These are phyloP conservation scores for Pyrenochaeta sp. DNA, from an alignment of 2,329 filamentous ascomycete species.

Conservation along the genomic window DNA sequence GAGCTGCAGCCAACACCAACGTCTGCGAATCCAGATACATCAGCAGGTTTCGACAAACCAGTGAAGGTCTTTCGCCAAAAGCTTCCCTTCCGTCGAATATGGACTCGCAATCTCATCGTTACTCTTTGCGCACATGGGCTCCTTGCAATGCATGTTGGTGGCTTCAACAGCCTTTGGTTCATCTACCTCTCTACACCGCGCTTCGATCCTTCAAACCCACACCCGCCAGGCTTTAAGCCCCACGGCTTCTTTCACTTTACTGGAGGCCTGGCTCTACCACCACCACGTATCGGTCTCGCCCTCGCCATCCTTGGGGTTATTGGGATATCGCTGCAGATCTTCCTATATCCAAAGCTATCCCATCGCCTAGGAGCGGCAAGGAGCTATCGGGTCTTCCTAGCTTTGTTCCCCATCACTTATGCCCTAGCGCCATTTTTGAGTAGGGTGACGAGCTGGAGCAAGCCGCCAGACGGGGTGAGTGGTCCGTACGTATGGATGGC, in stretches of 20 bases:
- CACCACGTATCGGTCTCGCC: constrained; percentile 57
- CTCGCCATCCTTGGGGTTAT: constrained; percentile 59
- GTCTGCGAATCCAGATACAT: constrained; percentile 16
- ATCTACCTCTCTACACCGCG: constrained; percentile 59
- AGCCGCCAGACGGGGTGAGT: constrained; percentile 51
- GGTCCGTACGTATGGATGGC: constrained; percentile 54
- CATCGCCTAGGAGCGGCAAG: constrained; percentile 52
- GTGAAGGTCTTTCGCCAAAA: constrained; percentile 33
- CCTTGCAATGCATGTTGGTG: constrained; percentile 58
- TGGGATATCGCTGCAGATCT: constrained; percentile 57
- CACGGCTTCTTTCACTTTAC: constrained; percentile 57
- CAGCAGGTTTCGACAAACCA: constrained; percentile 17
- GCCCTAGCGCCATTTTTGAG: constrained; percentile 55
- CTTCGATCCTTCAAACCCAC: constrained; percentile 46
- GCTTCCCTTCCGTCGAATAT: constrained; percentile 57
- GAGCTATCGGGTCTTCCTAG: constrained; percentile 53
- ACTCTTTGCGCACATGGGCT: constrained; percentile 56
- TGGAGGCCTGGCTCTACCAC: constrained; percentile 58
- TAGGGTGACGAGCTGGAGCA: constrained; percentile 49
- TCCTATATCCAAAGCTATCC: constrained; percentile 55
- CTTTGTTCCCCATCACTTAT: constrained; percentile 58
- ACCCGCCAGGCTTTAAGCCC: constrained; percentile 45
- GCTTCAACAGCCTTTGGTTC: constrained; percentile 60
- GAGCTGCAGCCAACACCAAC: constrained; percentile 44
- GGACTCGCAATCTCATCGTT: constrained; percentile 56